Percentiles rank a stretch among this genome's conserved stretches.
Evolutionary conservation across 495 filamentous ascomycete genomes (phyloP).

Genomic region (Hypoxylon fragiforme): DNA sequence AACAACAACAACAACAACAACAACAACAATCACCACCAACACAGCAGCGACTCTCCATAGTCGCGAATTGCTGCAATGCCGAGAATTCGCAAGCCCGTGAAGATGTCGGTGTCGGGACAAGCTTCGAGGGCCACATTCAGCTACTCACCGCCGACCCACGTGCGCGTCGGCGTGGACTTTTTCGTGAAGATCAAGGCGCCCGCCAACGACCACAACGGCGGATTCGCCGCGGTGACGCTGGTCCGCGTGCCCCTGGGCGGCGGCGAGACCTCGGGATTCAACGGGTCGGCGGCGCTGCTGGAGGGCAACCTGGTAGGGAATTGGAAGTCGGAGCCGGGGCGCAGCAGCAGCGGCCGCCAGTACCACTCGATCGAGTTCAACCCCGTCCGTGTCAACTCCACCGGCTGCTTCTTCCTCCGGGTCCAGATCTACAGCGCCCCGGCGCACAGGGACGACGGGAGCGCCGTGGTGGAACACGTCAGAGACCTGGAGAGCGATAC

Average conservation of each 20-base stretch:
- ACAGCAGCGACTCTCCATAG: too few species aligned
- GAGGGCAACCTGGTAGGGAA: conserved; percentile 15
- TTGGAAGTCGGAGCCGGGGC: conserved; percentile 4
- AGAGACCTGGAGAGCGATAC: conserved; percentile 10
- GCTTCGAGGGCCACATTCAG: conserved; percentile 5
- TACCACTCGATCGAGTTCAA: conserved; percentile 18
- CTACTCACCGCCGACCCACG: conserved; percentile 6
- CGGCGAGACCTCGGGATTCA: neutral
- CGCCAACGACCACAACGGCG: conserved; percentile 12
- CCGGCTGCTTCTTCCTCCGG: conserved; percentile 8
- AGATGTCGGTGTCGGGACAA: conserved; percentile 7
- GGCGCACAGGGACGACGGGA: neutral
- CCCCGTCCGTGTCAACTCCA: conserved; percentile 2
- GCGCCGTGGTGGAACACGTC: conserved; percentile 15
- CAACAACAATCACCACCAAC: too few species aligned
- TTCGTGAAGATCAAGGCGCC: conserved; percentile 12
- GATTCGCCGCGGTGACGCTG: conserved; percentile 12
- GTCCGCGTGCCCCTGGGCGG: neutral
- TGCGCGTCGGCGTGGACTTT: conserved; percentile 8
- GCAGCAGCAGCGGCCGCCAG: conserved; percentile 1
- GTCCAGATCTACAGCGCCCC: conserved; percentile 20
- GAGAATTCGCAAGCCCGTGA: neutral
- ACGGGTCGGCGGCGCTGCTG: conserved; percentile 1
- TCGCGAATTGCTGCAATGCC: neutral
- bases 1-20: neutral